phyloP scores from a whole-genome alignment of 106 monocot genomes.

The Phalaenopsis aphrodite region DNA sequence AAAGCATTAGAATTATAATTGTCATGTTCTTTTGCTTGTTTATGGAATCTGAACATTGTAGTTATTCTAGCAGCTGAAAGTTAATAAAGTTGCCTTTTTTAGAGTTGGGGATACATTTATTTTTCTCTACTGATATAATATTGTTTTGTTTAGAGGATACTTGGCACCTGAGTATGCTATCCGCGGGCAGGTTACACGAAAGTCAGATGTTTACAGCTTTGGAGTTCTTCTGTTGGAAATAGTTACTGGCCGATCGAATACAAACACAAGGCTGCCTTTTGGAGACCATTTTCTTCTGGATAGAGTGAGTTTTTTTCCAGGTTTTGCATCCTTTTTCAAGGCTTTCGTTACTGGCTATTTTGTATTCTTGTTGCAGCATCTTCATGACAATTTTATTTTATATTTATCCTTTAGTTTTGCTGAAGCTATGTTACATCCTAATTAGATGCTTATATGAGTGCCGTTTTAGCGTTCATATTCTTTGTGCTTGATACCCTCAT shows the following conservation, averaged over 20 bases:
- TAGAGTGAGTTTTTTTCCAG: constrained; percentile 25
- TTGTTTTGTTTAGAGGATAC: constrained; percentile 44
- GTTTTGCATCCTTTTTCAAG: not conserved
- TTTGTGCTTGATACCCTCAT: not conserved
- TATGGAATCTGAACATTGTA: not conserved
- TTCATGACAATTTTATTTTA: not conserved
- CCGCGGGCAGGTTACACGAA: constrained; percentile 61
- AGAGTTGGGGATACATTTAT: not conserved
- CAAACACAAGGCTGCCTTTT: constrained; percentile 50
- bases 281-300: constrained; percentile 74
- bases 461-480: not conserved
- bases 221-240: constrained; percentile 77
- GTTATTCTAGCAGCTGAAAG: not conserved
- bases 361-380: not conserved
- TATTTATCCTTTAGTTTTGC: not conserved
- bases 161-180: constrained; percentile 76
- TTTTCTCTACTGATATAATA: constrained; percentile 8
- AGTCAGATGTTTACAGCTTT: constrained; percentile 68
- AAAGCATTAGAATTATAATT: not conserved
- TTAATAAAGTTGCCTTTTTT: not conserved
- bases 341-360: not conserved
- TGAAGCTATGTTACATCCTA: not conserved
- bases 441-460: not conserved
- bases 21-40: not conserved
- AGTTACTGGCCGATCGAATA: constrained; percentile 59